Evolutionary conservation across 2,329 filamentous ascomycete genomes (phyloP).

Genomic region (Epichloe scottii): DNA sequence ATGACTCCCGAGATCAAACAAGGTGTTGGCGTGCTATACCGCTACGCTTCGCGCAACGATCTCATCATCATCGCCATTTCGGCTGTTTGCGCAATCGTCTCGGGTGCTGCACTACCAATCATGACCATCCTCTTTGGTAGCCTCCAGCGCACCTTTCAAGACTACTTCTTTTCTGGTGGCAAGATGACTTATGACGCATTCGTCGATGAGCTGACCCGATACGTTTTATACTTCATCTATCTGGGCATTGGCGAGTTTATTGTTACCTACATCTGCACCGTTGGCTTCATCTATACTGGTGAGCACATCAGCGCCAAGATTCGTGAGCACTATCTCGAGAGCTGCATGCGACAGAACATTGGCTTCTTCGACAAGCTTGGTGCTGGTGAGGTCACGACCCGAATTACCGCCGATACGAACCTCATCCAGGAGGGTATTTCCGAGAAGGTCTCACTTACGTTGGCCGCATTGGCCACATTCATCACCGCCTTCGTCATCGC

Average conservation of each 20-base stretch:
- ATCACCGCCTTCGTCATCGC: conserved; percentile 81
- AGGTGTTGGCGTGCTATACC: conserved; percentile 52
- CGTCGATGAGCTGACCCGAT: conserved; percentile 41
- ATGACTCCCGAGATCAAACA: conserved; percentile 50
- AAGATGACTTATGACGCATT: conserved; percentile 41
- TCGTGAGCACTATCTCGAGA: conserved; percentile 70
- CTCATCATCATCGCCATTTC: conserved; percentile 50
- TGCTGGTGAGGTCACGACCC: conserved; percentile 84
- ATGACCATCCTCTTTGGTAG: conserved; percentile 77
- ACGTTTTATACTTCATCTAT: conserved; percentile 77
- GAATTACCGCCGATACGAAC: conserved; percentile 90
- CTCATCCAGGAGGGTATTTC: conserved; percentile 88
- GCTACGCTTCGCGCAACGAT: conserved; percentile 57
- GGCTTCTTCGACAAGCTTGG: conserved; percentile 89
- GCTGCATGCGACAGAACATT: conserved; percentile 79
- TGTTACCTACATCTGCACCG: conserved; percentile 65
- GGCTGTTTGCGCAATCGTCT: conserved; percentile 52
- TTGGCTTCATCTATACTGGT: conserved; percentile 81
- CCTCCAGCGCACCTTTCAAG: conserved; percentile 58
- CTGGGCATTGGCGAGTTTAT: conserved; percentile 71
- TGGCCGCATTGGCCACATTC: conserved; percentile 70
- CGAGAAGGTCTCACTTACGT: conserved; percentile 70
- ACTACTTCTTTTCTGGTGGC: conserved; percentile 39
- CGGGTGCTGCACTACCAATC: conserved; percentile 62
- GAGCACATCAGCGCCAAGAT: conserved; percentile 71